phyloP scores from a whole-genome alignment of 176 grass and related monocot species.

The Carex parvula region DNA sequence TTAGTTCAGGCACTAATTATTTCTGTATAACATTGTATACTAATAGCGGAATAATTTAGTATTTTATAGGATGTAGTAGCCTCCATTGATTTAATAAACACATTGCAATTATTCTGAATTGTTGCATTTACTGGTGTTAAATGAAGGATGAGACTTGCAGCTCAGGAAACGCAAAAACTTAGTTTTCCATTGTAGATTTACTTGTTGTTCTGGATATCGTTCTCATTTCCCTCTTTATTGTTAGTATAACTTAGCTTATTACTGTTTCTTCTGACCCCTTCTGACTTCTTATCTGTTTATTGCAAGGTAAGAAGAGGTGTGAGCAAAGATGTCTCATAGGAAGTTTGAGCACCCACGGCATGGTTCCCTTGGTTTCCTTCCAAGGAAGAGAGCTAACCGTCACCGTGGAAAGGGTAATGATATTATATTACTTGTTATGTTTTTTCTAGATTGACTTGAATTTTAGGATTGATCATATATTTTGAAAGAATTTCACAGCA shows the following conservation, averaged over 20 bases:
- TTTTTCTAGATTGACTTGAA: background rate
- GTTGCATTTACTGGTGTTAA: background rate
- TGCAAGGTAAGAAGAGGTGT: slow-evolving; percentile 40
- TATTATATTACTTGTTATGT: background rate
- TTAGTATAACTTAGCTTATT: background rate
- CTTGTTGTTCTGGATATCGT: too few relatives aligned
- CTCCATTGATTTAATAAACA: background rate
- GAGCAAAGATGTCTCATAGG: slow-evolving; percentile 73
- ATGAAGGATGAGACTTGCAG: background rate
- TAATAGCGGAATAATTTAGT: background rate
- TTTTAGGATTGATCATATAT: background rate
- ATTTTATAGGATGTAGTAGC: background rate
- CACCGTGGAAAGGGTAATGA: slow-evolving; percentile 86
- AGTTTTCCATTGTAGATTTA: background rate
- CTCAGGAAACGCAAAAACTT: background rate
- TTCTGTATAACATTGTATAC: background rate
- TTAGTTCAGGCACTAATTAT: background rate
- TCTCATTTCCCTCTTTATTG: background rate
- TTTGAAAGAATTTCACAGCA: background rate
- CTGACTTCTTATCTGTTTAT: background rate
- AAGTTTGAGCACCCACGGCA: slow-evolving; percentile 99
- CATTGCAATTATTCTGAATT: background rate
- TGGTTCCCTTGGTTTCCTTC: slow-evolving; percentile 90
- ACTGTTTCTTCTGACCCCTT: background rate
- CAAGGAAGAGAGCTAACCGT: slow-evolving; percentile 70